Evolutionary conservation across 306 rosid species (phyloP).

Genomic region (Trifolium pratense): DNA sequence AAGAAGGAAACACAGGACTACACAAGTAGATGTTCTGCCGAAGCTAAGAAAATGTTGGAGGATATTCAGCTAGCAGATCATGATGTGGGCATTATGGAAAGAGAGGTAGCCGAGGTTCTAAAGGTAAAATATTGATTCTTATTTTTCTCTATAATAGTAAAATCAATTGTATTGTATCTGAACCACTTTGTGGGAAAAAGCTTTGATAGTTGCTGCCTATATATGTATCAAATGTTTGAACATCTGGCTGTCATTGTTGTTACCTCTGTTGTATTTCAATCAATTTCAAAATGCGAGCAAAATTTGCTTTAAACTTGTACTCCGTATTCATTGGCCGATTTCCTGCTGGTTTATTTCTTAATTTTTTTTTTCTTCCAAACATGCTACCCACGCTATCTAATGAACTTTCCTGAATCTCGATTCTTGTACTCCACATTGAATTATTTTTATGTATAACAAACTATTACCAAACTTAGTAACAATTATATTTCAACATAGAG

Average conservation of each 20-base stretch:
- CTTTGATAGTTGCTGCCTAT: neutral
- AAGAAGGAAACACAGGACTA: slow-evolving; percentile 68
- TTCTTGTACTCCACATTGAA: no score
- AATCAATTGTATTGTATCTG: neutral
- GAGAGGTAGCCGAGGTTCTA: slow-evolving; percentile 71
- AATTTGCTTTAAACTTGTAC: neutral
- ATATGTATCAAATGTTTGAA: neutral
- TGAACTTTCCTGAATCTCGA: no score
- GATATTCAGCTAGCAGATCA: slow-evolving; percentile 58
- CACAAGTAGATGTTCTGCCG: slow-evolving; percentile 52
- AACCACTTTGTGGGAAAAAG: neutral
- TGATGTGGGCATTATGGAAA: slow-evolving; percentile 63
- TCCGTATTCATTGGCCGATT: neutral
- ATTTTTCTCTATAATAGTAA: neutral
- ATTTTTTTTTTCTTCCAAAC: neutral
- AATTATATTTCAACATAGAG: neutral
- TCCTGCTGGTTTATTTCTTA: neutral
- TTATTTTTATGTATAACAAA: no score
- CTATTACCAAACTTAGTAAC: neutral
- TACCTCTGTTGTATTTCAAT: neutral
- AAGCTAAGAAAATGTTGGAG: slow-evolving; percentile 64
- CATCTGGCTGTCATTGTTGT: neutral
- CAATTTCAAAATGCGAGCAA: neutral
- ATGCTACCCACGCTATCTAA: neutral
- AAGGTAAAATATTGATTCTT: slow-evolving; percentile 55